Conservation (phyloP, 2,329 filamentous ascomycete species). For the Alternaria conjuncta region DNA sequence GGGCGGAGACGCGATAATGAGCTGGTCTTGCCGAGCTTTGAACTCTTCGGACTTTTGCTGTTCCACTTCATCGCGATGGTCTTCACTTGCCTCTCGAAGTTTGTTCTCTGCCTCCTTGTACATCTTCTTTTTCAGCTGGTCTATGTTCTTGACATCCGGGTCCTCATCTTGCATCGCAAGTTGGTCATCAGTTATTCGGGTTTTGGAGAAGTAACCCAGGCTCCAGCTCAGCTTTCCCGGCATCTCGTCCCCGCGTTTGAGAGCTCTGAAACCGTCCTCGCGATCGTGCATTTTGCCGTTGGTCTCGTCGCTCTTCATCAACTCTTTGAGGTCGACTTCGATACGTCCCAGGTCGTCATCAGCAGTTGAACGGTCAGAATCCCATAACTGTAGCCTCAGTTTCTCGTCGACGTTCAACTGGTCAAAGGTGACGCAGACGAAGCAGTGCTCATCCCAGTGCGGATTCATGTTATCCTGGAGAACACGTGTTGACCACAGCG, state of each 20-base stretch:
- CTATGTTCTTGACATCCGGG: slow-evolving; percentile 61
- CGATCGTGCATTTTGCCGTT: slow-evolving; percentile 68
- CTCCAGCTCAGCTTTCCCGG: slow-evolving; percentile 73
- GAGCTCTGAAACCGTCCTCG: slow-evolving; percentile 68
- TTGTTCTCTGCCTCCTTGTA: slow-evolving; percentile 63
- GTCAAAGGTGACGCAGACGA: slow-evolving; percentile 71
- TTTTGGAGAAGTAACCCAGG: slow-evolving; percentile 74
- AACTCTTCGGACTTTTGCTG: slow-evolving; percentile 73
- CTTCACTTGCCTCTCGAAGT: slow-evolving; percentile 67
- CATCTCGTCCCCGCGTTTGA: slow-evolving; percentile 71
- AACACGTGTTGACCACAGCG: slow-evolving; percentile 70
- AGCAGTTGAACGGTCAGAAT: slow-evolving; percentile 73
- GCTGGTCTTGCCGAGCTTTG: slow-evolving; percentile 62
- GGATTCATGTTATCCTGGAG: slow-evolving; percentile 71
- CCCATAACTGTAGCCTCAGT: slow-evolving; percentile 75
- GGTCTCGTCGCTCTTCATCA: slow-evolving; percentile 67
- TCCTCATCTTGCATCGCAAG: slow-evolving; percentile 67
- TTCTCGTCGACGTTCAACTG: slow-evolving; percentile 76
- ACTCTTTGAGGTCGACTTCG: slow-evolving; percentile 68
- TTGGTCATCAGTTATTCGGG: slow-evolving; percentile 66
- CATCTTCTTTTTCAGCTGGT: slow-evolving; percentile 66
- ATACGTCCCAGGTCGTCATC: slow-evolving; percentile 78
- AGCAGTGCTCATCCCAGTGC: slow-evolving; percentile 73
- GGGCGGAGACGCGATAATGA: slow-evolving; percentile 73
- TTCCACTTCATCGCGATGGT: slow-evolving; percentile 67